Base-by-base conservation (phyloP, 2,329 filamentous ascomycete species). In the Cercospora citrullina region DNA sequence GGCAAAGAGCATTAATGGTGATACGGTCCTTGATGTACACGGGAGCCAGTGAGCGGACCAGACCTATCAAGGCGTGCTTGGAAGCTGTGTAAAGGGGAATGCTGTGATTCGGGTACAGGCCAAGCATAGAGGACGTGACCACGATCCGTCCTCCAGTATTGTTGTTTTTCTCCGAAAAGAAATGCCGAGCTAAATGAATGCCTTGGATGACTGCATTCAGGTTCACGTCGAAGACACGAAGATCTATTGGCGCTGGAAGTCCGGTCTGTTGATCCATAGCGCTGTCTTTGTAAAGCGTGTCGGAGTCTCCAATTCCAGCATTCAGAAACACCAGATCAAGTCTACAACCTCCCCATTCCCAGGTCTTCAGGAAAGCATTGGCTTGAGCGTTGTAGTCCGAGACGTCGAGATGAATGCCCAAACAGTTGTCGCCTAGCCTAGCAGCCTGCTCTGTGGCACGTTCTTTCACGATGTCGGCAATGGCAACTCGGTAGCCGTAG, bases 241-340 rank as follows among this genome's bases (percentile, higher is more conserved):
- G 75, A 67, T 80, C 77, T 69, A 81, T 63, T n/a, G 74, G 74
- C 65, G 76, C 78, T 8, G 80, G 75, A 7, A 74, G 53, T 1
- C 69, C 70, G 1, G 72, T 73, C 10, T 53, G 23, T 14, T 59
- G 60, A 28, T 73, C 70, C 51, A 79, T 60, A 8, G 76, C 76
- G 31, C 78, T 72, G 61, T 80, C 77, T 36, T 78, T 76, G 53
- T 81, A 81, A 23, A 82, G 68, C 28, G 74, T 72, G 63, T 81
- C 78, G 9, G 75, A 72, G 59, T 82, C 81, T 21, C 78, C 80
- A 28, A 82, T 80, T 0, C 81, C 81, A 3, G 81, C 81, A 71
- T 83, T 83, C 4, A 80, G 78, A 39, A 81, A 80, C 69, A 78
- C 78, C 60, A 82, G 78, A 66, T 82, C 81, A 1, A 83, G 70